phyloP scores from a whole-genome alignment of 495 filamentous ascomycete species.

The Aspergillus cristatus region DNA sequence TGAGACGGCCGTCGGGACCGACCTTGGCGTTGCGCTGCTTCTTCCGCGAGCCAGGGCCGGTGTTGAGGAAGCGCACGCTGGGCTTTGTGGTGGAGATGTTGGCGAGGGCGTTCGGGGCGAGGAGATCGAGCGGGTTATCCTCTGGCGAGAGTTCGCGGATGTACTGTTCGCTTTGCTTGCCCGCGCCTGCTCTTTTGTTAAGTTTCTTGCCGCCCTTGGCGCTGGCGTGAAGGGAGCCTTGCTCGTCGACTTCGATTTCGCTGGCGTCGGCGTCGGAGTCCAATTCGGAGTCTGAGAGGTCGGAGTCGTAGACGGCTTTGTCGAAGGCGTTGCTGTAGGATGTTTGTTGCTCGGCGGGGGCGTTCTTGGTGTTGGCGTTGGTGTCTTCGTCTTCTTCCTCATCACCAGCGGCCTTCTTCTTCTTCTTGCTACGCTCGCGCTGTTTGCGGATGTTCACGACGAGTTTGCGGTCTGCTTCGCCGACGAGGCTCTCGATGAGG shows the following conservation, averaged over 20 bases:
- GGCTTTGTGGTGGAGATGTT: constrained; percentile 91
- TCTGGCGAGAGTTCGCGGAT: constrained; percentile 76
- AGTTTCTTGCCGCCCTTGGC: constrained; percentile 26
- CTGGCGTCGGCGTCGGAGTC: constrained; percentile 53
- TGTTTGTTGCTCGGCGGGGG: constrained; percentile 14
- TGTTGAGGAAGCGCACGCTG: constrained; percentile 40
- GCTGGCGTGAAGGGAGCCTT: constrained; percentile 22
- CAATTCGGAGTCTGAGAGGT: constrained; percentile 54
- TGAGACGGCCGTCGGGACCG: constrained; percentile 79
- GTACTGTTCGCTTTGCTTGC: constrained; percentile 59
- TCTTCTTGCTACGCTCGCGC: constrained; percentile 75
- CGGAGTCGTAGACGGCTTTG: constrained; percentile 86
- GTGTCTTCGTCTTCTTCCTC: constrained; percentile 43
- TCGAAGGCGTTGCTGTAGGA: constrained; percentile 85
- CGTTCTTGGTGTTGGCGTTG: constrained; percentile 11
- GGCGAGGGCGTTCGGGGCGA: constrained; percentile 78
- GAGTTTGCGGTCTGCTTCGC: constrained; percentile 76
- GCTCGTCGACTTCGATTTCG: constrained; percentile 47
- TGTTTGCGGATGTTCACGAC: constrained; percentile 90
- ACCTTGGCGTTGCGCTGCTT: constrained; percentile 53
- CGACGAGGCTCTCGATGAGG: constrained; percentile 59
- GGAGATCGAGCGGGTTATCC: constrained; percentile 86
- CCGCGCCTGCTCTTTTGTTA: constrained; percentile 19
- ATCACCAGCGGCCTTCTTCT: constrained; percentile 57
- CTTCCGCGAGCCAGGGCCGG: constrained; percentile 29